A percentile compares a stretch with the other conserved stretches of the same genome.
Evolutionary conservation across 148 eudicot species (phyloP).

Genomic region (Diospyros lotus): DNA sequence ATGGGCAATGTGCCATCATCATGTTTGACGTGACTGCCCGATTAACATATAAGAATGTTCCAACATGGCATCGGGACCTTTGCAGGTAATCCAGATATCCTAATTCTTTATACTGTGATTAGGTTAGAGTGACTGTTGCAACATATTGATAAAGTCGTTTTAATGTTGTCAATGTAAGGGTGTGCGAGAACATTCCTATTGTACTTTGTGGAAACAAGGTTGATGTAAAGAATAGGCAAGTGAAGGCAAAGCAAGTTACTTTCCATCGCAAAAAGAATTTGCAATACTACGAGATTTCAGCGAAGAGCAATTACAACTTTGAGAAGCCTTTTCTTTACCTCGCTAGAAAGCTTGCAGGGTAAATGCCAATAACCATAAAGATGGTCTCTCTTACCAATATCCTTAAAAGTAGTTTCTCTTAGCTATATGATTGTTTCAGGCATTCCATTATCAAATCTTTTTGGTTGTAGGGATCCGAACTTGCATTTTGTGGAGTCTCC

Average conservation of each 20-base stretch:
- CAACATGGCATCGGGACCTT: slow-evolving; percentile 53
- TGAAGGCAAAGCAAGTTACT: slow-evolving; percentile 45
- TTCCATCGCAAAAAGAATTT: slow-evolving; percentile 50
- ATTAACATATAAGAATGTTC: slow-evolving; percentile 54
- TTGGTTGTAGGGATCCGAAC: slow-evolving; percentile 34
- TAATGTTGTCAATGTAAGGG: slow-evolving; percentile 18
- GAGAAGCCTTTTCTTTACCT: slow-evolving; percentile 53
- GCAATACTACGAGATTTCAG: slow-evolving; percentile 51
- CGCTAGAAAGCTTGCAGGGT: slow-evolving; percentile 55
- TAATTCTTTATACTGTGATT: neutral
- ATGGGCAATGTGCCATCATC: slow-evolving; percentile 54
- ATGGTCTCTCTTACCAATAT: too few species aligned
- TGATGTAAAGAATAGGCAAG: slow-evolving; percentile 55
- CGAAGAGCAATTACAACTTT: slow-evolving; percentile 51
- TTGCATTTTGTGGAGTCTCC: slow-evolving; percentile 47
- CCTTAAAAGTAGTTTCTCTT: neutral
- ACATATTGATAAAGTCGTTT: neutral
- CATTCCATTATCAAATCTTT: neutral
- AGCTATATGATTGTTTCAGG: neutral
- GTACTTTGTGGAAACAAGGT: slow-evolving; percentile 56
- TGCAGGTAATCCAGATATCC: slow-evolving; percentile 23
- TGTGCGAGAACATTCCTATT: slow-evolving; percentile 50
- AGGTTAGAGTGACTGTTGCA: neutral
- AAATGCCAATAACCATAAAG: neutral
- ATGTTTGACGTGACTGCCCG: slow-evolving; percentile 54